Evolutionary conservation across 2,329 filamentous ascomycete genomes (phyloP).

Genomic region (Botryotinia globosa): DNA sequence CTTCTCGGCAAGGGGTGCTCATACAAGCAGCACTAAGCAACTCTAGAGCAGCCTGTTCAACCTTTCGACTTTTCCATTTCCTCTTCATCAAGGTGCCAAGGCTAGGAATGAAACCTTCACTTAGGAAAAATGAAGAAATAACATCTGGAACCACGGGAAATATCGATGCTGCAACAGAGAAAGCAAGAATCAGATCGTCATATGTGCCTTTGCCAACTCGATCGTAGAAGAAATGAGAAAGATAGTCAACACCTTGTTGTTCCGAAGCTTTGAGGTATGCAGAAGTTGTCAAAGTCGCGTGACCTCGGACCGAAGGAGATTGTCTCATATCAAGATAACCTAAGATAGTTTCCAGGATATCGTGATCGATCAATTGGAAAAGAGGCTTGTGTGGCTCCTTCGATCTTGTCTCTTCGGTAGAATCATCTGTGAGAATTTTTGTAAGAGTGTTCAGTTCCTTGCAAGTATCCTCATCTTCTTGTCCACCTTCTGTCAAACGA

Average conservation of each 20-base stretch:
- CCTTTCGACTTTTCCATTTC: conserved; percentile 79
- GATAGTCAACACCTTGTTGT: conserved; percentile 65
- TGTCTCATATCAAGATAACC: conserved; percentile 82
- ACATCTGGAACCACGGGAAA: conserved; percentile 82
- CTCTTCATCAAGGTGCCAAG: conserved; percentile 74
- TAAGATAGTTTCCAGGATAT: conserved; percentile 82
- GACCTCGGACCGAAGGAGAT: conserved; percentile 68
- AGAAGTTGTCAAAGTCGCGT: conserved; percentile 77
- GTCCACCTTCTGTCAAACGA: conserved; percentile 84
- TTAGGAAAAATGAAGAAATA: conserved; percentile 77
- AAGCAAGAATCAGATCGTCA: conserved; percentile 86
- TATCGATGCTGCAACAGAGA: conserved; percentile 83
- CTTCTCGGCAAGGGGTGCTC: conserved; percentile 75
- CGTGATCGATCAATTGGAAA: conserved; percentile 61
- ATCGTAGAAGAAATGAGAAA: conserved; percentile 71
- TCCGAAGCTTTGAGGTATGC: conserved; percentile 78
- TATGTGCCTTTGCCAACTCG: conserved; percentile 72
- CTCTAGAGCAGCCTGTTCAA: conserved; percentile 83
- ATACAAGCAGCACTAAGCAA: conserved; percentile 91
- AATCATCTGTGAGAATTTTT: conserved; percentile 55
- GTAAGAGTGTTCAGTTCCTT: conserved; percentile 57
- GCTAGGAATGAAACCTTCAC: conserved; percentile 77
- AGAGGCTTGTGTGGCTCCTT: conserved; percentile 40
- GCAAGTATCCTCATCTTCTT: conserved; percentile 73
- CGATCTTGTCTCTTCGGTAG: conserved; percentile 28